Base-by-base conservation (phyloP, 2,329 filamentous ascomycete species). In the Aspergillus sp. region DNA sequence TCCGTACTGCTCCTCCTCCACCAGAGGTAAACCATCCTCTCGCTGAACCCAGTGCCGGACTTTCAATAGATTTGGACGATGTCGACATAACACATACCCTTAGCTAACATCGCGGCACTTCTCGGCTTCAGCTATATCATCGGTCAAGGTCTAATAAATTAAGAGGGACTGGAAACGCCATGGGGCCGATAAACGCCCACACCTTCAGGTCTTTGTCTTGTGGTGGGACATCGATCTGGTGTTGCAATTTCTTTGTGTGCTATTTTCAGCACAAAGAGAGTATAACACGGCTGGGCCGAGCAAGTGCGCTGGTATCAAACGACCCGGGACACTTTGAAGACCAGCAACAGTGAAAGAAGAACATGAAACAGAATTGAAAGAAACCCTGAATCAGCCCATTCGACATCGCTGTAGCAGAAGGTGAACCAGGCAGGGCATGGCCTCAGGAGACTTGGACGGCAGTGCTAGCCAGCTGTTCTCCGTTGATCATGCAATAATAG, bases 1-100 rank as follows among this genome's bases (percentile, higher is more conserved):
- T 90, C 43, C 69, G 75, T 28, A 38, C 54, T 28, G 54, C 22
- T n/a, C 46, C 50, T 17, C 4, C 49, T 22, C 28, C n/a, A 13
- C 59, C 22, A 7, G 25, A 28, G 25, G 25, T 28, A 28, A 28
- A 4, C 25, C 25, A 4, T 45, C 46, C 15, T 51, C 43, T 23
- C 34, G 50, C 60, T 46, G 49, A 51, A 19, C 59, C 46, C 8
- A 62, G 50, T 34, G 31, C 59, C 43, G 3, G 57, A 51, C 30
- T 57, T 57, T 34, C 45, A 48, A 56, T 57, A 57, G n/a, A 34
- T n/a, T 11, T 41, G 2, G 13, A 31, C 51, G n/a, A 22, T 13
- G 7, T 15, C 38, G 28, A 19, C n/a, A 51, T 15, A 41, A 13
- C 15, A 13, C 15, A 41, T 41, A 28, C 34, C 34, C 11, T 41